Evolutionary conservation across 2,329 filamentous ascomycete genomes (phyloP).

Genomic region (Xenoacremonium recifei): DNA sequence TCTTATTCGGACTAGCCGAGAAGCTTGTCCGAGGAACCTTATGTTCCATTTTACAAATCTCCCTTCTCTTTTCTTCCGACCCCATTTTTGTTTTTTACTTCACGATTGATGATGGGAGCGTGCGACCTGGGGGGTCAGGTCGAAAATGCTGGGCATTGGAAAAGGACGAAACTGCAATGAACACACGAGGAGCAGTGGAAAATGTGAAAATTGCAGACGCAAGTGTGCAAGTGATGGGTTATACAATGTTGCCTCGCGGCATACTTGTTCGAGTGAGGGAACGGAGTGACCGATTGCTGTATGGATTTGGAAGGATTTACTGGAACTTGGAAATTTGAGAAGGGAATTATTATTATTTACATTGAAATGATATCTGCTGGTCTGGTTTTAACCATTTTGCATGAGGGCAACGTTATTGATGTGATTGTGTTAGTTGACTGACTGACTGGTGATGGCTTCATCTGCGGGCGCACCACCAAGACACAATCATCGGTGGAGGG

Average conservation of each 20-base stretch:
- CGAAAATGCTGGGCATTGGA: background rate
- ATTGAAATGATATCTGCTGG: background rate
- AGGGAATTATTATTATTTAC: too few relatives aligned
- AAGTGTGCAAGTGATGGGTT: constrained; percentile 20
- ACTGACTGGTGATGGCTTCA: constrained; percentile 15
- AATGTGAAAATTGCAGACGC: constrained; percentile 13
- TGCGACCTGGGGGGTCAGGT: constrained; percentile 1
- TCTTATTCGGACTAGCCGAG: background rate
- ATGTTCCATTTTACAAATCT: constrained; percentile 3
- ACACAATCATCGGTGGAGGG: background rate
- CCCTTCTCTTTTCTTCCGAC: too few relatives aligned
- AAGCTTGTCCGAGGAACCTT: background rate
- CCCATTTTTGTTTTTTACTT: constrained; percentile 5
- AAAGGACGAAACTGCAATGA: constrained; percentile 1
- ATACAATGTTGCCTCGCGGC: constrained; percentile 50
- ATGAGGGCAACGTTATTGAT: background rate
- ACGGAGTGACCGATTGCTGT: background rate
- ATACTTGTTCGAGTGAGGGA: constrained; percentile 32
- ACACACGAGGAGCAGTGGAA: constrained; percentile 11
- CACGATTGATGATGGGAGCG: constrained; percentile 7
- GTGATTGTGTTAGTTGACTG: too few relatives aligned
- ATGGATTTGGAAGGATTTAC: background rate
- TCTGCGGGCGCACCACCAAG: constrained; percentile 8
- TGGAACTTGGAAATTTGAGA: too few relatives aligned
- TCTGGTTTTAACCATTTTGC: background rate